Conservation (phyloP, 257 asterid genomes). For the Gentiana macrophylla region DNA sequence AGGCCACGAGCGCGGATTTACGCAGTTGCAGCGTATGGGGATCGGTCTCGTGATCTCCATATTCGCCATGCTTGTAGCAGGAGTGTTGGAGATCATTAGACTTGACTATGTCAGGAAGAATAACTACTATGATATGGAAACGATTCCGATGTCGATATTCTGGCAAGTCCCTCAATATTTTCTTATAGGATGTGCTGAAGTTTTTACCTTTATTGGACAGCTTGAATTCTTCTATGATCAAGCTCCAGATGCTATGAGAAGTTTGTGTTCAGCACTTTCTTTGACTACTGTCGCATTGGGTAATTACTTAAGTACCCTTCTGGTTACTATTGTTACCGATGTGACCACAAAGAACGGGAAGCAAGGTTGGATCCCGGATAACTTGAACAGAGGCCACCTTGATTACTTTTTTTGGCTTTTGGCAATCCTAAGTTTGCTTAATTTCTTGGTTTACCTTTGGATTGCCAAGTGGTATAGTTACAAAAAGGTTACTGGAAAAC, state of each 20-base stretch:
- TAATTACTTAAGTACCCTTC: slow-evolving; percentile 45
- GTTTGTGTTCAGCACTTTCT: slow-evolving; percentile 44
- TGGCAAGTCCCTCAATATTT: slow-evolving; percentile 36
- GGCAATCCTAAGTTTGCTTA: slow-evolving; percentile 48
- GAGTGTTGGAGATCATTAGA: slow-evolving; percentile 45
- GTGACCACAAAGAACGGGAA: slow-evolving; percentile 36
- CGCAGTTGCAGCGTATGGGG: slow-evolving; percentile 82
- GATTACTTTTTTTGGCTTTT: slow-evolving; percentile 71
- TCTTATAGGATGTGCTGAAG: slow-evolving; percentile 73
- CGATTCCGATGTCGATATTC: slow-evolving; percentile 17
- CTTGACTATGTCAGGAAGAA: slow-evolving; percentile 39
- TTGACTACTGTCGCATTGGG: slow-evolving; percentile 66
- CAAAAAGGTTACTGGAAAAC: slow-evolving; percentile 41
- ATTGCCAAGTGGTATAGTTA: slow-evolving; percentile 36
- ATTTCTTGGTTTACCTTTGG: slow-evolving; percentile 41
- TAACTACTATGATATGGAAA: slow-evolving; percentile 34
- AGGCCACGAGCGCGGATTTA: slow-evolving; percentile 60
- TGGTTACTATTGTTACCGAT: slow-evolving; percentile 45
- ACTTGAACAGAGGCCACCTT: slow-evolving; percentile 69
- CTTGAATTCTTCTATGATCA: no score
- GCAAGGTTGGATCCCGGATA: slow-evolving; percentile 74
- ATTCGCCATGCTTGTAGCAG: slow-evolving; percentile 56
- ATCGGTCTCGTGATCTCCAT: slow-evolving; percentile 40
- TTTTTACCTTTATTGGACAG: slow-evolving; percentile 64
- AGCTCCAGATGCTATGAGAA: no score